phyloP scores from a whole-genome alignment of 305 asterid species.

The Fraxinus floribunda region DNA sequence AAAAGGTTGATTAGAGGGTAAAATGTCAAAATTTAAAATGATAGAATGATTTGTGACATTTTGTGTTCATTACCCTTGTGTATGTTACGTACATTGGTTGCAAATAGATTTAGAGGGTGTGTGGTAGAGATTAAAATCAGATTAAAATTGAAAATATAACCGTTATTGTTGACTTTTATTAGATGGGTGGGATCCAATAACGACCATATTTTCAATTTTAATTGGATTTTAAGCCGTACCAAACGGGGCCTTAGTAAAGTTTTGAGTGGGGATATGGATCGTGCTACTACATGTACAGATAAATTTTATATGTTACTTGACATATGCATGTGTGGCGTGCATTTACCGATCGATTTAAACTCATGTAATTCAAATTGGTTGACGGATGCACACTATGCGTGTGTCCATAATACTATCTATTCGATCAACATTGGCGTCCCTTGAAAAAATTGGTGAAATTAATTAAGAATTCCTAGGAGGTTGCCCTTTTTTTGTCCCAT shows the following conservation, averaged over 20 bases:
- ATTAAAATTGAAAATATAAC: no score
- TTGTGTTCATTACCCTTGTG: background rate
- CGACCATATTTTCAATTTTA: no score
- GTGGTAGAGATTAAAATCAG: no score
- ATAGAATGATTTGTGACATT: background rate
- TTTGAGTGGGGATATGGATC: background rate
- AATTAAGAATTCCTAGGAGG: conserved; percentile 25
- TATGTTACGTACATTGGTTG: background rate
- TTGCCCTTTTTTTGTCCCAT: conserved; percentile 19
- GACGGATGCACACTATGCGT: background rate
- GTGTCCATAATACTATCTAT: background rate
- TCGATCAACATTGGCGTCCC: conserved; percentile 22
- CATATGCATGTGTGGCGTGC: background rate
- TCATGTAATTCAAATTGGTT: background rate
- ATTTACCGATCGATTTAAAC: background rate
- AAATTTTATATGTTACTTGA: no score
- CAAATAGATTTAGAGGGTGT: background rate
- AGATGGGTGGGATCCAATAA: no score
- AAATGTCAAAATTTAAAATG: background rate
- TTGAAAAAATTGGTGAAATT: conserved; percentile 16
- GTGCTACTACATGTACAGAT: background rate
- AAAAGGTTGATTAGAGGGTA: background rate
- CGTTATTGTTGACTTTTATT: no score
- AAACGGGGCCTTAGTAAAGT: background rate
- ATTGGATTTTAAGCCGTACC: no score